These are phyloP conservation scores for Parasitella parasitica DNA, from an alignment of 371 early-diverging fungal genomes.

Conservation along the genomic window DNA sequence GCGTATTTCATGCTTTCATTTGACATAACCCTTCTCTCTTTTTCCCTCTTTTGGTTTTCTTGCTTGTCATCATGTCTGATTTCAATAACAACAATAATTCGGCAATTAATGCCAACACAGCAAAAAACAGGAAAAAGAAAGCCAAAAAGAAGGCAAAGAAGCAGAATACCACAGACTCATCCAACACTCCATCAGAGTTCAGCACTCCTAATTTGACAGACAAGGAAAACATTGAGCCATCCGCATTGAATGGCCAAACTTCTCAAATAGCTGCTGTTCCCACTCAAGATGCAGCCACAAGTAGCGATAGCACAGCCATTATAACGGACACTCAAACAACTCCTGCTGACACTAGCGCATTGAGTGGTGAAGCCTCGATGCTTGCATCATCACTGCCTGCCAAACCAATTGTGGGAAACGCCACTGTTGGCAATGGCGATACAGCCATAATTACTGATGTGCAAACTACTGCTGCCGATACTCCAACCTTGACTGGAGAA, in stretches of 20 bases:
- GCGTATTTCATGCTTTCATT: not conserved
- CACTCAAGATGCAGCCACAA: too few relatives aligned
- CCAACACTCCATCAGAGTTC: not conserved
- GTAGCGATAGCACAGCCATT: not conserved
- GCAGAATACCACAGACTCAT: not conserved
- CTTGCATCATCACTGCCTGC: not conserved
- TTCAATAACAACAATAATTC: not conserved
- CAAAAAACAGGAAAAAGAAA: conserved; percentile 18
- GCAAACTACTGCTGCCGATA: not conserved
- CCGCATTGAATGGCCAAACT: not conserved
- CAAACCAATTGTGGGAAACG: not conserved
- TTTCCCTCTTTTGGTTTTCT: not conserved
- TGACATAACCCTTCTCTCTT: not conserved
- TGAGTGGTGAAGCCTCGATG: not conserved
- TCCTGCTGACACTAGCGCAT: not conserved
- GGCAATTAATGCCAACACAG: conserved; percentile 1
- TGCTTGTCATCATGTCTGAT: not conserved
- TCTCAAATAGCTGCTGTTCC: not conserved
- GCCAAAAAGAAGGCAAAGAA: conserved; percentile 16
- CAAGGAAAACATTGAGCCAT: not conserved
- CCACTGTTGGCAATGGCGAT: too few relatives aligned
- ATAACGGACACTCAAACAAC: not conserved
- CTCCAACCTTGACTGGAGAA: not conserved
- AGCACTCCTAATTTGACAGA: not conserved
- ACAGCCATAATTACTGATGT: not conserved